Evolutionary conservation across 2,329 filamentous ascomycete species (phyloP).

Genomic region (Trichoderma sp.): DNA sequence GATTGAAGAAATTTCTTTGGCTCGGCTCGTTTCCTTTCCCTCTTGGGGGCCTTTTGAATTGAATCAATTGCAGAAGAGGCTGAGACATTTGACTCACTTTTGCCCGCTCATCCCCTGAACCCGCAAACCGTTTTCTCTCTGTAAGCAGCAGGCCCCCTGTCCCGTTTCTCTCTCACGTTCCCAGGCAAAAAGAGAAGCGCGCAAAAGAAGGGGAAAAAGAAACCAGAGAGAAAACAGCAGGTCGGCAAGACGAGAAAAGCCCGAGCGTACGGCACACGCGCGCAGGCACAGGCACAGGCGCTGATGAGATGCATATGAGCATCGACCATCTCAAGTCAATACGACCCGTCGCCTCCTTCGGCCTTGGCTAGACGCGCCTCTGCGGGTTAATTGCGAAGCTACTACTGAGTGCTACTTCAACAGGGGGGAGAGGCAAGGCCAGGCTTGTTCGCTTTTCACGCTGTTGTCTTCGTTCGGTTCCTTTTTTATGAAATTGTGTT

Average conservation of each 20-base stretch:
- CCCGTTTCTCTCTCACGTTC: background rate
- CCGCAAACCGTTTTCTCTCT: background rate
- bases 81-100: background rate
- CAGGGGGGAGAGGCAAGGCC: background rate
- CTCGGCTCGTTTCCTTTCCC: background rate
- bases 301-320: slow-evolving; percentile 15
- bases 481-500: background rate
- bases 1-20: background rate
- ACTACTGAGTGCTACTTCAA: background rate
- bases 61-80: background rate
- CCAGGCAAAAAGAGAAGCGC: background rate
- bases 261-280: background rate
- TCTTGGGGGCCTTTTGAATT: background rate
- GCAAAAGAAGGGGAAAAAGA: background rate
- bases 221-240: background rate
- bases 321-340: slow-evolving; percentile 2
- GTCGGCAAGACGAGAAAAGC: background rate
- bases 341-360: background rate
- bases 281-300: background rate
- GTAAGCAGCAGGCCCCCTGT: background rate
- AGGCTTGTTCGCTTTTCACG: background rate
- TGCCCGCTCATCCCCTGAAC: background rate
- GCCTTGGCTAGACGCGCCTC: background rate
- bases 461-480: background rate
- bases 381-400: background rate